Conservation (phyloP, 352 stramenopile species). For the Phytophthora agathidicida region DNA sequence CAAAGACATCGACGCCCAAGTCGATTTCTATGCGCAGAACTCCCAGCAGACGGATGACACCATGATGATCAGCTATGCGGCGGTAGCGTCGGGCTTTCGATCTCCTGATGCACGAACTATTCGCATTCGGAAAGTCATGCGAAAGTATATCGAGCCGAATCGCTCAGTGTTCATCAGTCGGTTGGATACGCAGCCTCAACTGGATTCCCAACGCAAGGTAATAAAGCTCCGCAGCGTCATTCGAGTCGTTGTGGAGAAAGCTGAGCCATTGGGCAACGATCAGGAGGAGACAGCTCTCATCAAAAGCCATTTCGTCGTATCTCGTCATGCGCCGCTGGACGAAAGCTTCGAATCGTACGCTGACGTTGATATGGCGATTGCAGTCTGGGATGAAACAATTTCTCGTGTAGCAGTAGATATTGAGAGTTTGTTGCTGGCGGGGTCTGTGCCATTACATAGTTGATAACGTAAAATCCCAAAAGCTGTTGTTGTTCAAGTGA, state of each 20-base stretch:
- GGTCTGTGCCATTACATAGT: no score
- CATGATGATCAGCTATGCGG: conserved; percentile 19
- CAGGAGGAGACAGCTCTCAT: background rate
- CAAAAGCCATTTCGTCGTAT: conserved; percentile 14
- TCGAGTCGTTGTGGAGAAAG: conserved; percentile 13
- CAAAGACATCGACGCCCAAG: conserved; percentile 9
- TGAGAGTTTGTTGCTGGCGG: conserved; percentile 25
- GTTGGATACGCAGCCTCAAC: conserved; percentile 1
- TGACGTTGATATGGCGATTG: conserved; percentile 12
- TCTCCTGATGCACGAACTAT: background rate
- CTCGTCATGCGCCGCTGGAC: background rate
- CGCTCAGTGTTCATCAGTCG: conserved; percentile 18
- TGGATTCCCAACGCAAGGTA: background rate
- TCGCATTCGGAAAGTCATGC: conserved; percentile 12
- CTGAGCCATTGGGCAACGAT: background rate
- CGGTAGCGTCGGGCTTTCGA: background rate
- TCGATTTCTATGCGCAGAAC: conserved; percentile 17
- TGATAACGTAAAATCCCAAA: background rate
- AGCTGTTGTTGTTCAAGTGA: no score
- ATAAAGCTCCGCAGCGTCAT: background rate
- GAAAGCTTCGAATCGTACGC: background rate
- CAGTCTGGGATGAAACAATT: conserved; percentile 21
- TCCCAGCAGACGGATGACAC: conserved; percentile 1
- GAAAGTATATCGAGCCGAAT: conserved; percentile 14
- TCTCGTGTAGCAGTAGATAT: conserved; percentile 8